A percentile compares a stretch with the other conserved stretches of the same genome.
Evolutionary conservation across 768 basidiomycete species (phyloP).

Genomic region (Lyophyllum semitale): DNA sequence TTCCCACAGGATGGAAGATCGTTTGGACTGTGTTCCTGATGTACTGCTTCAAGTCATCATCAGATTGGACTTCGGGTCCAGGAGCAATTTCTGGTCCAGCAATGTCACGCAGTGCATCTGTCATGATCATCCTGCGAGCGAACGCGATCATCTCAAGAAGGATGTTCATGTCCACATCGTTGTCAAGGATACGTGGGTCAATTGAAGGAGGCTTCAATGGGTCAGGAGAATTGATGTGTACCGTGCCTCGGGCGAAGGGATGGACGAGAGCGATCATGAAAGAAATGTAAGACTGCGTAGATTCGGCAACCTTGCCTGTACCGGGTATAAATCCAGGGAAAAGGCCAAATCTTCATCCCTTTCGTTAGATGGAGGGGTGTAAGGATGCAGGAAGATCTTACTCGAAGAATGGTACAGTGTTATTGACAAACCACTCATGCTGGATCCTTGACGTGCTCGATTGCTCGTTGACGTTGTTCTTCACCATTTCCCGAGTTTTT

Average conservation of each 20-base stretch:
- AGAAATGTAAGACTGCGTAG: slow-evolving; percentile 21
- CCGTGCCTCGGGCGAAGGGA: slow-evolving; percentile 40
- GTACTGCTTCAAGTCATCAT: background rate
- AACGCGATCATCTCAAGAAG: slow-evolving; percentile 23
- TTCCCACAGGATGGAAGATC: slow-evolving; percentile 4
- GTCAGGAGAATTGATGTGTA: slow-evolving; percentile 27
- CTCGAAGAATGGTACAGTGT: slow-evolving; percentile 4
- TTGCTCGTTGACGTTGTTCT: too few relatives aligned
- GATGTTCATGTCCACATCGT: slow-evolving; percentile 22
- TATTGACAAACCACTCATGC: background rate
- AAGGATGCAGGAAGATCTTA: background rate
- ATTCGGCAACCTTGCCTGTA: slow-evolving; percentile 1
- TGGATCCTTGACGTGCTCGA: background rate
- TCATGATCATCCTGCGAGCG: slow-evolving; percentile 10
- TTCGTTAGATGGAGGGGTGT: too few relatives aligned
- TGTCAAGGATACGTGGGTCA: slow-evolving; percentile 16
- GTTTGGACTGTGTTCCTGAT: background rate
- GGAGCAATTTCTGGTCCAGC: background rate
- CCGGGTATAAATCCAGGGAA: background rate
- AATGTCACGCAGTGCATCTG: background rate
- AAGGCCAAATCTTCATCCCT: background rate
- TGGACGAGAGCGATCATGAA: slow-evolving; percentile 27
- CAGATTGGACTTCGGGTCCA: background rate
- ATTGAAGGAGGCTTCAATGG: slow-evolving; percentile 16
- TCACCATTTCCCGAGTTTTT: background rate